Base-by-base conservation (phyloP, 495 filamentous ascomycete genomes). In the Penicillium ochrochloron region DNA sequence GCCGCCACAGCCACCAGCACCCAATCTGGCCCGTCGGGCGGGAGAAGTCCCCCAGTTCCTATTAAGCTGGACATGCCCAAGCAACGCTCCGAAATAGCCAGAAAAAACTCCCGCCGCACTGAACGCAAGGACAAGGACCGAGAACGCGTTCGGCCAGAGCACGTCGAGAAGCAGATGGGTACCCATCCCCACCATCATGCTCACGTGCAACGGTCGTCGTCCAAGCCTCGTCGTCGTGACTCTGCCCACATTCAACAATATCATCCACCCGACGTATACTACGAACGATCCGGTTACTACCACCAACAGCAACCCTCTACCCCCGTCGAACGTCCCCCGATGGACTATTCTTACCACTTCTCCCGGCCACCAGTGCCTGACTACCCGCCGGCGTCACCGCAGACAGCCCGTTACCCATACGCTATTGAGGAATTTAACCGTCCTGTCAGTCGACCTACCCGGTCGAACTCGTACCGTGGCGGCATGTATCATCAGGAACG, bases 1-100 rank as follows among this genome's bases (percentile, higher is more conserved):
- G 77, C 80, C 62, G 83, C 84, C 67, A 85, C 85, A 31, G 76
- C 75, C 64, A 79, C 77, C 71, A 84, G 81, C 74, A 80, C 82
- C 76, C 80, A 84, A 78, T 85, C 85, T 64, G 80, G 74, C 34
- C 77, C 80, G 62, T 79, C 76, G 64, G 82, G 78, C 73, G 76
- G 75, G 65, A 78, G 75, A 66, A 81, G 70, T 39, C 67, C 66
- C 59, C 75, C 78, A 48, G 63, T 66, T 51, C 72, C 77, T 75
- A 76, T 75, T 75, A 83, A 76, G 63, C 60, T 79, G 57, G 71
- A 78, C 69, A 74, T 71, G 62, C 70, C 71, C 74, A 75, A 69
- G 63, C 69, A 64, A 56, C 66, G 68, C 57, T 34, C 64, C 66
- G 74, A 77, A 42, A 63, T 76, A 51, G 63, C 67, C 52, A 63